phyloP scores from a whole-genome alignment of 352 stramenopile species.

The Pythium grandisporangium region DNA sequence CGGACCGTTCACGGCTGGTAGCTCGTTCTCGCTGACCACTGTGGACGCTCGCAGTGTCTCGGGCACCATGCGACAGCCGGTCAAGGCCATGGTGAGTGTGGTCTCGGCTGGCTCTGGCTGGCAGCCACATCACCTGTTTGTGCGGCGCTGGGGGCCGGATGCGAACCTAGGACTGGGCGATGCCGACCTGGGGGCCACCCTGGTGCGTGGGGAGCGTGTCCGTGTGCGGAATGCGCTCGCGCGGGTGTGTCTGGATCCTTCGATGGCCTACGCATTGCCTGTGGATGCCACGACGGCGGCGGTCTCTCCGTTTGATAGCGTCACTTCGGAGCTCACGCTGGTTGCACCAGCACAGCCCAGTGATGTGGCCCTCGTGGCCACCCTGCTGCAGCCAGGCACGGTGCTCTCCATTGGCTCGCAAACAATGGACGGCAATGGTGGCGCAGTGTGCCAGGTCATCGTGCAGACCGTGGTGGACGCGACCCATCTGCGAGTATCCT shows the following conservation, averaged over 20 bases:
- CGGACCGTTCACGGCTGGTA: constrained; percentile 45
- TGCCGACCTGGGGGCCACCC: constrained; percentile 18
- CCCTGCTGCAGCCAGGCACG: too few species aligned
- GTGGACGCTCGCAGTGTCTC: constrained; percentile 32
- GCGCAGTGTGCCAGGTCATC: too few species aligned
- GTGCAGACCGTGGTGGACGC: too few species aligned
- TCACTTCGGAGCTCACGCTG: constrained; percentile 25
- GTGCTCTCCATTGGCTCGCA: constrained; percentile 34
- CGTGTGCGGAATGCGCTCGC: constrained; percentile 42
- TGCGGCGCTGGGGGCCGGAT: constrained; percentile 38
- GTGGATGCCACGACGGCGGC: constrained; percentile 17
- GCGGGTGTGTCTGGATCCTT: constrained; percentile 55
- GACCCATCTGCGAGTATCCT: too few species aligned
- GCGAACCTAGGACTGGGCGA: constrained; percentile 18
- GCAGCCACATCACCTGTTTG: too few species aligned
- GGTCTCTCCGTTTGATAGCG: constrained; percentile 21
- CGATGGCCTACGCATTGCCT: constrained; percentile 34
- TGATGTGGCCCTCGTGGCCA: constrained; percentile 20
- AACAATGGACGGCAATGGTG: too few species aligned
- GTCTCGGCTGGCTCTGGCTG: constrained; percentile 14
- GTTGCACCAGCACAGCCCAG: constrained; percentile 16
- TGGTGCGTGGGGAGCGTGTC: constrained; percentile 59
- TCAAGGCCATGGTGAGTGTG: constrained; percentile 34
- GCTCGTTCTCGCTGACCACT: constrained; percentile 57
- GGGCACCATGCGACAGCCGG: constrained; percentile 31